Conservation (phyloP, 2,329 filamentous ascomycete genomes). For the Fusarium denticulatum region DNA sequence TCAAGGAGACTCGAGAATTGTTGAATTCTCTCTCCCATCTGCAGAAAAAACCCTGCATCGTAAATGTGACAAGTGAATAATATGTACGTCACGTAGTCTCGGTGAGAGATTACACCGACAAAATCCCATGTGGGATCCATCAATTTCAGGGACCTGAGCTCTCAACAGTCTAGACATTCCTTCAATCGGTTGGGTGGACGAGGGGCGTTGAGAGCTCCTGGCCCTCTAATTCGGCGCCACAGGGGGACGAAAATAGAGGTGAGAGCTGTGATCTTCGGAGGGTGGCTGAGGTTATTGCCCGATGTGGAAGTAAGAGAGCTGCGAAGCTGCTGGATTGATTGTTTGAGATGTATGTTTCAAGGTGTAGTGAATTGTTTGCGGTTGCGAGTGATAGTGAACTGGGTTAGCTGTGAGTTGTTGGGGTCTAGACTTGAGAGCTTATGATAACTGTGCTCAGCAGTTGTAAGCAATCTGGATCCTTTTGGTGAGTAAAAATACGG, state of each 20-base stretch:
- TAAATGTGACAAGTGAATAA: not conserved
- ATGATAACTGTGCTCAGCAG: constrained; percentile 4
- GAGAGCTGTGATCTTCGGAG: constrained; percentile 19
- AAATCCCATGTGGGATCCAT: constrained; percentile 11
- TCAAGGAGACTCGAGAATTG: not conserved
- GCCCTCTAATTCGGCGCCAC: constrained; percentile 25
- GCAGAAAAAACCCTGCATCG: not conserved
- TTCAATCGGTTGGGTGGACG: constrained; percentile 29
- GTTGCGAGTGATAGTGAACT: not conserved
- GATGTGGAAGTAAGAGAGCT: constrained; percentile 1
- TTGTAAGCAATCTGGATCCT: not conserved
- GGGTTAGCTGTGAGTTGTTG: not conserved
- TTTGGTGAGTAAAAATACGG: not conserved
- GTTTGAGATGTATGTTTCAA: constrained; percentile 3
- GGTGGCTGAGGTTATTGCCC: constrained; percentile 17
- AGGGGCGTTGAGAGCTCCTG: constrained; percentile 29
- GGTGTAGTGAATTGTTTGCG: not conserved
- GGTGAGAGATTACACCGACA: constrained; percentile 36
- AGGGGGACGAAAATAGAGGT: constrained; percentile 12
- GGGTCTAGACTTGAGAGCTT: not conserved
- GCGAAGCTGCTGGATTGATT: not conserved
- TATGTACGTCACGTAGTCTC: constrained; percentile 6
- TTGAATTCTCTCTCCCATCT: not conserved
- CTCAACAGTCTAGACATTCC: constrained; percentile 37
- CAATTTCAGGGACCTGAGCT: constrained; percentile 22